Evolutionary conservation across 345 rosid species (phyloP).

Genomic region (Dipteronia dyeriana): DNA sequence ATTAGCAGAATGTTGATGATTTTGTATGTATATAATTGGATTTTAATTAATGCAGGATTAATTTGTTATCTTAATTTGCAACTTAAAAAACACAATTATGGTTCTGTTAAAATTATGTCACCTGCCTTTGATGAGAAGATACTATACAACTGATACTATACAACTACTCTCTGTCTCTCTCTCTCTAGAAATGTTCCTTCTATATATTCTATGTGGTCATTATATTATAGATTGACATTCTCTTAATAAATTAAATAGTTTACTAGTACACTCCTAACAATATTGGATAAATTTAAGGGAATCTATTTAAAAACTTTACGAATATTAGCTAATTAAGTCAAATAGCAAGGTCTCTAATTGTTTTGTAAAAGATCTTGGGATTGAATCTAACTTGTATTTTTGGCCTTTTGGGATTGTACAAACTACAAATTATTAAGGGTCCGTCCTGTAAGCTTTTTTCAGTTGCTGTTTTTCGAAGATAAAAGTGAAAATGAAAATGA

Average conservation of each 20-base stretch:
- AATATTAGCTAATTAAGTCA: background rate
- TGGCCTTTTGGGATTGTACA: background rate
- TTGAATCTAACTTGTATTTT: background rate
- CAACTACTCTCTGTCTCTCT: no score
- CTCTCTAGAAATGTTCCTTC: no score
- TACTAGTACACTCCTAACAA: background rate
- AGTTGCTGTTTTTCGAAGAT: no score
- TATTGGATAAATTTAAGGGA: background rate
- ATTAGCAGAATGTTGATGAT: slow-evolving; percentile 9
- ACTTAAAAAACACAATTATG: slow-evolving; percentile 25
- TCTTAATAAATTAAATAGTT: background rate
- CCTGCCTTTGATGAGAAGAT: background rate
- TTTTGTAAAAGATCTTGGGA: background rate
- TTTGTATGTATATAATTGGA: slow-evolving; percentile 11
- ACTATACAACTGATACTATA: background rate
- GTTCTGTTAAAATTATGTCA: background rate
- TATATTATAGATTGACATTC: background rate
- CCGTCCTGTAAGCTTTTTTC: no score
- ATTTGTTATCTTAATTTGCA: slow-evolving; percentile 6
- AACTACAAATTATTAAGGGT: no score
- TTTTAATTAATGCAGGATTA: background rate
- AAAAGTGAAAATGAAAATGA: no score
- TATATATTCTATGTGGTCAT: background rate
- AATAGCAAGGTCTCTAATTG: background rate
- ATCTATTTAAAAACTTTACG: background rate